Base-by-base conservation (phyloP, 768 basidiomycete genomes). In the Leccinum disarticulatum region DNA sequence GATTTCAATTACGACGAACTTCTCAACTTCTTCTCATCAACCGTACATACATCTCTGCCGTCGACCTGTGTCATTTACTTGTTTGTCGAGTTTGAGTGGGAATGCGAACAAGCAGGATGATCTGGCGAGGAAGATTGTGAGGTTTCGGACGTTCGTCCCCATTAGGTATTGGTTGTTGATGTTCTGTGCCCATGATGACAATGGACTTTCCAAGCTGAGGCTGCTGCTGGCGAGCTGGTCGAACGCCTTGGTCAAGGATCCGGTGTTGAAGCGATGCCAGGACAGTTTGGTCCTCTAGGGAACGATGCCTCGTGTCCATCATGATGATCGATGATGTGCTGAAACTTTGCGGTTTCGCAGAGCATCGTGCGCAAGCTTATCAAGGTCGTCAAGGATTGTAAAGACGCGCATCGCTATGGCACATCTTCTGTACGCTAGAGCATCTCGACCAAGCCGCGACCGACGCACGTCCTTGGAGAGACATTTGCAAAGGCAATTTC, bases 141-240 rank as follows among this genome's bases (percentile, higher is more conserved):
- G 92, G 91, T 22, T 94, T 9, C 80, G 95, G 68, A 95, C 93
- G 11, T 95, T 93, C 70, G 90, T 93, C 33, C 91, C 93, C 6
- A 85, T 95, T 56, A 83, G 92, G 47, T 93, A 93, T 68, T 97
- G 95, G 94, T 72, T 96, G 49, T 76, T 93, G 68, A 93, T 91
- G 8, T 95, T 95, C 73, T 96, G 95, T 72, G 81, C 81, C 52
- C 22, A 22, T 22, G 22, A 22, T 22, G 22, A 22, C 22, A 22
- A 88, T 91, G 63, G 94, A 97, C 70, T 96, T 95, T 68, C 90
- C 47, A 87, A 91, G 65, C 74, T 96, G 68, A 80, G 94, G 64
- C 69, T 86, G 28, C 71, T 88, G 47, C 77, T 95, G 51, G 84
- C 91, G 17, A 80, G 82, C 50, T 95, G 92, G 91, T 68, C 95